Conservation (phyloP, 176 grass and related monocot genomes). For the Phyllostachys edulis region DNA sequence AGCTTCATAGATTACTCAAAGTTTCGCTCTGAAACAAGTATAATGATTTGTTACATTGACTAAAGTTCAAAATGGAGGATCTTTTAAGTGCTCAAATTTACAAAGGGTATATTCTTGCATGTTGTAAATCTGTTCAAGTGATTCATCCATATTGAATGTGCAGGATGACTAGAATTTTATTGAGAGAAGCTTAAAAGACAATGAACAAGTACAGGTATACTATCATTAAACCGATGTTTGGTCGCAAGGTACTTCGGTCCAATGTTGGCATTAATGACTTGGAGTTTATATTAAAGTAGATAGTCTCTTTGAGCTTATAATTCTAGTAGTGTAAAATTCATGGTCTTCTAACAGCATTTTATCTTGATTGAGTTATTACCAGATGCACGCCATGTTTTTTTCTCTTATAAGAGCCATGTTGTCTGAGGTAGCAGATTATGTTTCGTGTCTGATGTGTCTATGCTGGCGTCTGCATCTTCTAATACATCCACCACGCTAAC, state of each 20-base stretch:
- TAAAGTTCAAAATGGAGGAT: too few species aligned
- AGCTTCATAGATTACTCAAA: too few species aligned
- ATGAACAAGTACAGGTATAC: conserved; percentile 82
- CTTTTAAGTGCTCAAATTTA: too few species aligned
- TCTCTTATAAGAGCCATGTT: background rate
- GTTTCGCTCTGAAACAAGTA: too few species aligned
- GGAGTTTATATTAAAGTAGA: background rate
- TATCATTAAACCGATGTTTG: background rate
- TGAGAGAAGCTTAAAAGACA: conserved; percentile 76
- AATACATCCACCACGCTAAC: too few species aligned
- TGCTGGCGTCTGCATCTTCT: background rate
- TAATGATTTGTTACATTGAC: too few species aligned
- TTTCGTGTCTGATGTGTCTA: background rate
- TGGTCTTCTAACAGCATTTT: background rate
- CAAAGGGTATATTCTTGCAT: background rate
- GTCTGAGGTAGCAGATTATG: background rate
- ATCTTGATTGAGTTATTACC: background rate
- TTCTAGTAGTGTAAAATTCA: background rate
- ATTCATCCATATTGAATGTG: conserved; percentile 14
- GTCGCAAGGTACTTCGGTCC: too few species aligned
- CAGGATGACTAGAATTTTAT: conserved; percentile 76
- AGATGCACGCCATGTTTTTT: background rate
- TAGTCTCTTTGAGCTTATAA: background rate
- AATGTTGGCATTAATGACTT: too few species aligned
- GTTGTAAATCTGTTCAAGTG: background rate